phyloP scores from a whole-genome alignment of 306 rosid genomes.

The Pachyrhizus erosus region DNA sequence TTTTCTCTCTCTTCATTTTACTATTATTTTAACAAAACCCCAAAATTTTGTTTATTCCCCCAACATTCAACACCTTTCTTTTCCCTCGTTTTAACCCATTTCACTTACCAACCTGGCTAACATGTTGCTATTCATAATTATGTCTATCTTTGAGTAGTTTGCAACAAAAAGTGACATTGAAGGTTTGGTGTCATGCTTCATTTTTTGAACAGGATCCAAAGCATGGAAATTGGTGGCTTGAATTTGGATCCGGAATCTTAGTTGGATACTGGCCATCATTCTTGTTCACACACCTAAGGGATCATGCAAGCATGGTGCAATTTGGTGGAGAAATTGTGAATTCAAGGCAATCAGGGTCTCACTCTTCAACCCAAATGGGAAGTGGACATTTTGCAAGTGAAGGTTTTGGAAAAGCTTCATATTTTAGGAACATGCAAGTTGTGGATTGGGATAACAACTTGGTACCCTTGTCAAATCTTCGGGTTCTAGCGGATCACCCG shows the following conservation, averaged over 20 bases:
- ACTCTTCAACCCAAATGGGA: slow-evolving; percentile 93
- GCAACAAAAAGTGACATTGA: slow-evolving; percentile 36
- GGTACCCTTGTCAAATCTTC: slow-evolving; percentile 72
- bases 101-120: slow-evolving; percentile 45
- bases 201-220: slow-evolving; percentile 73
- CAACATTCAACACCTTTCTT: slow-evolving; percentile 35
- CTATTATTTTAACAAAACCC: slow-evolving; percentile 39
- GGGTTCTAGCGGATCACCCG: slow-evolving; percentile 92
- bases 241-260: slow-evolving; percentile 74
- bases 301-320: slow-evolving; percentile 92
- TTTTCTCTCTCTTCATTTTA: slow-evolving; percentile 33
- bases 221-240: slow-evolving; percentile 98
- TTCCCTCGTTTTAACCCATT: slow-evolving; percentile 50
- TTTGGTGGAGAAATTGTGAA: slow-evolving; percentile 95
- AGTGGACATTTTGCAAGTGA: slow-evolving; percentile 91
- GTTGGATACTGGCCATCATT: slow-evolving; percentile 97
- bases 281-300: slow-evolving; percentile 74
- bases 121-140: slow-evolving; percentile 57
- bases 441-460: slow-evolving; percentile 94
- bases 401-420: slow-evolving; percentile 89
- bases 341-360: slow-evolving; percentile 64
- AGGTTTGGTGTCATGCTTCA: background rate
- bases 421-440: slow-evolving; percentile 80
- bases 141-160: slow-evolving; percentile 45
- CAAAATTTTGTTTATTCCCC: slow-evolving; percentile 26